These are phyloP conservation scores for Xylaria cubensis DNA, from an alignment of 495 filamentous ascomycete species.

Conservation along the genomic window DNA sequence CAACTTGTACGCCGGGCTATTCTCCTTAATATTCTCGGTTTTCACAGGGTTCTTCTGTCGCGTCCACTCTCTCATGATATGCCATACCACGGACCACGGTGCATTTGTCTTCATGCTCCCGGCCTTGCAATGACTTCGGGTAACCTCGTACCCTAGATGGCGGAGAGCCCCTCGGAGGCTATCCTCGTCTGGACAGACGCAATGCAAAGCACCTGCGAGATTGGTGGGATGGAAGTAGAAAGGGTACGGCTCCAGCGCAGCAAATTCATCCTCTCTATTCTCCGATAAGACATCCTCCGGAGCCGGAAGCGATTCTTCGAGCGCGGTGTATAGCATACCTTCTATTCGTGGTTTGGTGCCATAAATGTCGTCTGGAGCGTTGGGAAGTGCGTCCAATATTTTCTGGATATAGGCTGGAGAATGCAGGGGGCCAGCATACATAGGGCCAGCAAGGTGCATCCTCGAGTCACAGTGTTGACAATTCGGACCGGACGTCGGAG, in stretches of 20 bases:
- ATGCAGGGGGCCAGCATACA: slow-evolving; percentile 93
- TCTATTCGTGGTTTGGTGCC: slow-evolving; percentile 79
- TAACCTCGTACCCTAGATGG: slow-evolving; percentile 78
- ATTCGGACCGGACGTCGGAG: slow-evolving; percentile 61
- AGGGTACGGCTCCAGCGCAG: slow-evolving; percentile 70
- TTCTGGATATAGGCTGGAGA: slow-evolving; percentile 78
- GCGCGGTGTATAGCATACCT: slow-evolving; percentile 88
- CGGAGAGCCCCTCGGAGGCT: slow-evolving; percentile 80
- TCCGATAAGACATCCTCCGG: slow-evolving; percentile 39
- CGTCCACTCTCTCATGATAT: slow-evolving; percentile 91
- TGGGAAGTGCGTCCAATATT: slow-evolving; percentile 72
- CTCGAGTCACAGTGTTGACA: slow-evolving; percentile 88
- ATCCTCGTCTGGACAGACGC: slow-evolving; percentile 72
- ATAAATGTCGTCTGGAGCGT: slow-evolving; percentile 68
- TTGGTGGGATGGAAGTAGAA: slow-evolving; percentile 84
- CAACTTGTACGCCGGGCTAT: slow-evolving; percentile 73
- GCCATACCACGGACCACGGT: slow-evolving; percentile 87
- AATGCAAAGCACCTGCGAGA: slow-evolving; percentile 77
- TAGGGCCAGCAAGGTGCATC: slow-evolving; percentile 87
- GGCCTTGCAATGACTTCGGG: slow-evolving; percentile 83
- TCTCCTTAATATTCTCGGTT: slow-evolving; percentile 67
- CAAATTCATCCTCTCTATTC: slow-evolving; percentile 56
- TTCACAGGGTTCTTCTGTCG: slow-evolving; percentile 78
- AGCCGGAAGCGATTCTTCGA: slow-evolving; percentile 69
- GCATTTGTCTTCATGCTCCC: slow-evolving; percentile 93